phyloP scores from a whole-genome alignment of 805 yeast genomes.

The Clavispora vitiphila region DNA sequence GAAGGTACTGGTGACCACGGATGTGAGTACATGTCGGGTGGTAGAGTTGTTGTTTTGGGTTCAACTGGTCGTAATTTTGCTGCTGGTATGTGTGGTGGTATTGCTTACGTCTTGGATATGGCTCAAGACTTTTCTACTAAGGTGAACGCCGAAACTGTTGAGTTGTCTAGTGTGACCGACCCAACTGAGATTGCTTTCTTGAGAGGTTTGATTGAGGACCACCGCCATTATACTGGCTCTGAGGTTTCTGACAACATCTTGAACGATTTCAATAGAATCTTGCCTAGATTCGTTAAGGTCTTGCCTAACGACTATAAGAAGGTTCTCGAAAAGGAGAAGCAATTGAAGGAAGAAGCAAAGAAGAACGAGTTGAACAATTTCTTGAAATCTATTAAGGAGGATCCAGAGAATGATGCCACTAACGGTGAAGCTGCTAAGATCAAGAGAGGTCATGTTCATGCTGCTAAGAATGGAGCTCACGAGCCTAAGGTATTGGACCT shows the following conservation, averaged over 20 bases:
- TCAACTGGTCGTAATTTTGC: constrained; percentile 89
- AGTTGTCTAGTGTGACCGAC: constrained; percentile 68
- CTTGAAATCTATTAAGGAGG: constrained; percentile 70
- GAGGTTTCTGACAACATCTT: constrained; percentile 81
- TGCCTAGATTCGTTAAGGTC: constrained; percentile 88
- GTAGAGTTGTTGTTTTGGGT: constrained; percentile 91
- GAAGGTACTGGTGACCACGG: constrained; percentile 99
- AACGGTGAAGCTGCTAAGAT: constrained; percentile 75
- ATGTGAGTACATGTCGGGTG: constrained; percentile 99
- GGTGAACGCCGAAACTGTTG: constrained; percentile 80
- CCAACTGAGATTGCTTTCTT: constrained; percentile 92
- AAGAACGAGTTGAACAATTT: constrained; percentile 60
- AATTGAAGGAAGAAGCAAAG: constrained; percentile 58
- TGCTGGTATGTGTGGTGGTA: constrained; percentile 99
- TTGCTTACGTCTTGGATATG: constrained; percentile 91
- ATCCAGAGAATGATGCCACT: constrained; percentile 80
- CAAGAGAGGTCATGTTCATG: constrained; percentile 44
- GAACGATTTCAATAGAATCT: constrained; percentile 79
- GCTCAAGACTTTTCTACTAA: constrained; percentile 84
- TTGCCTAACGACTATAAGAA: constrained; percentile 88
- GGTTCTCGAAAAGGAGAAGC: constrained; percentile 76
- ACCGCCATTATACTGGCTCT: constrained; percentile 90
- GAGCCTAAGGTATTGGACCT: constrained; percentile 89
- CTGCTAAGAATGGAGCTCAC: constrained; percentile 19
- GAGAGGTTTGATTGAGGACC: constrained; percentile 90